phyloP scores from a whole-genome alignment of 306 rosid genomes.

The Ormosia emarginata region DNA sequence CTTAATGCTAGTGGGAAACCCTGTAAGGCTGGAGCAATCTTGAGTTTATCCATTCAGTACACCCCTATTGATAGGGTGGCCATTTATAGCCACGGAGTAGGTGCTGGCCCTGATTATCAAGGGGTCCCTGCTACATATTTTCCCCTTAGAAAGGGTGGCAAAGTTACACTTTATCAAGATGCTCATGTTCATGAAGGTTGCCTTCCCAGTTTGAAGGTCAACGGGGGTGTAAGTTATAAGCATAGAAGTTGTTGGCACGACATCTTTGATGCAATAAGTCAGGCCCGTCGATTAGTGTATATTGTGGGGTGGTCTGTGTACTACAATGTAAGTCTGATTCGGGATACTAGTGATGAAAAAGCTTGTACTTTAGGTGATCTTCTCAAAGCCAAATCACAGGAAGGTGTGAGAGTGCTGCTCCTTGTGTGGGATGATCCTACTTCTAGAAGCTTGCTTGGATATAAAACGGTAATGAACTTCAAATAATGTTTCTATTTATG shows the following conservation, averaged over 20 bases:
- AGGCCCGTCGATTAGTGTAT: slow-evolving; percentile 69
- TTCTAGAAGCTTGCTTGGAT: slow-evolving; percentile 65
- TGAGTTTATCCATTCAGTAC: slow-evolving; percentile 70
- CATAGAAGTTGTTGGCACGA: slow-evolving; percentile 72
- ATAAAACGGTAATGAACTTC: slow-evolving; percentile 49
- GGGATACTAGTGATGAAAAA: slow-evolving; percentile 36
- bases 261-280: slow-evolving; percentile 62
- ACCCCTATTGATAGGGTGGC: slow-evolving; percentile 42
- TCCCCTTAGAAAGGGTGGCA: slow-evolving; percentile 75
- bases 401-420: slow-evolving; percentile 85
- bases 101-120: slow-evolving; percentile 41
- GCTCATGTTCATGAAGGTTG: slow-evolving; percentile 65
- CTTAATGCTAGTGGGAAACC: slow-evolving; percentile 54
- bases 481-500: neutral
- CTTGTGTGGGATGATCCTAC: slow-evolving; percentile 97
- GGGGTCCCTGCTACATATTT: slow-evolving; percentile 77
- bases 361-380: slow-evolving; percentile 62
- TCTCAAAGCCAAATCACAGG: slow-evolving; percentile 76
- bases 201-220: slow-evolving; percentile 54
- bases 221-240: slow-evolving; percentile 41
- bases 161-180: slow-evolving; percentile 82
- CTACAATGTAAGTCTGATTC: slow-evolving; percentile 61
- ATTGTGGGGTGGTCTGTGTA: slow-evolving; percentile 91
- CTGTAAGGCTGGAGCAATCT: slow-evolving; percentile 53
- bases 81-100: slow-evolving; percentile 42